Conservation (phyloP, 2,329 filamentous ascomycete genomes). For the Paracoccidioides brasiliensis region DNA sequence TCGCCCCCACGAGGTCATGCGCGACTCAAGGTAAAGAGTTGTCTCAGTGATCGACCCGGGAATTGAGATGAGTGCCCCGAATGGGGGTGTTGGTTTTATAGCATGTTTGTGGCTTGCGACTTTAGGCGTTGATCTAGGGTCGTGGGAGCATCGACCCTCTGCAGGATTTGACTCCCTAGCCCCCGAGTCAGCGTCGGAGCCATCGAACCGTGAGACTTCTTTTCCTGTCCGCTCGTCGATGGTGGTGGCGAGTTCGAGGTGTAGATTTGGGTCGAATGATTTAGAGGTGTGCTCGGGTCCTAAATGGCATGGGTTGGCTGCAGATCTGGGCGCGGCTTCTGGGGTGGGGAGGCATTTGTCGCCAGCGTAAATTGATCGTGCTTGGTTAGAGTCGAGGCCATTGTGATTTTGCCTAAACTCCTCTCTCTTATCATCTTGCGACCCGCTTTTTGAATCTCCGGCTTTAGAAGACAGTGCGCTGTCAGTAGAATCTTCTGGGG, state of each 20-base stretch:
- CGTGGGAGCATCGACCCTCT: constrained; percentile 1
- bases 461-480: background rate
- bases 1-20: constrained; percentile 66
- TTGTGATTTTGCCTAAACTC: background rate
- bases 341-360: background rate
- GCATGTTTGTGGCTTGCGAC: background rate
- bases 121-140: background rate
- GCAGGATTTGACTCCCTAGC: constrained; percentile 3
- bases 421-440: background rate
- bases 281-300: background rate
- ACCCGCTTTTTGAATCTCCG: background rate
- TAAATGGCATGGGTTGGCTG: background rate
- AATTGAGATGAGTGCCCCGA: constrained; percentile 56
- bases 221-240: constrained; percentile 32
- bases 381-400: background rate
- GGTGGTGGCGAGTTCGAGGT: constrained; percentile 27
- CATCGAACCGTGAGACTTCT: constrained; percentile 14
- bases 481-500: background rate
- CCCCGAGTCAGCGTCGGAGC: background rate
- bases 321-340: background rate
- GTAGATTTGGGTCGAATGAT: background rate
- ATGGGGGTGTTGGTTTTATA: constrained; percentile 26
- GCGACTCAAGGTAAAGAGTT: constrained; percentile 51
- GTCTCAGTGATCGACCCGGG: constrained; percentile 52
- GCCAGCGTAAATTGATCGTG: background rate